Evolutionary conservation across 2,329 filamentous ascomycete species (phyloP).

Genomic region (Stagonosporopsis cucurbitacearum): DNA sequence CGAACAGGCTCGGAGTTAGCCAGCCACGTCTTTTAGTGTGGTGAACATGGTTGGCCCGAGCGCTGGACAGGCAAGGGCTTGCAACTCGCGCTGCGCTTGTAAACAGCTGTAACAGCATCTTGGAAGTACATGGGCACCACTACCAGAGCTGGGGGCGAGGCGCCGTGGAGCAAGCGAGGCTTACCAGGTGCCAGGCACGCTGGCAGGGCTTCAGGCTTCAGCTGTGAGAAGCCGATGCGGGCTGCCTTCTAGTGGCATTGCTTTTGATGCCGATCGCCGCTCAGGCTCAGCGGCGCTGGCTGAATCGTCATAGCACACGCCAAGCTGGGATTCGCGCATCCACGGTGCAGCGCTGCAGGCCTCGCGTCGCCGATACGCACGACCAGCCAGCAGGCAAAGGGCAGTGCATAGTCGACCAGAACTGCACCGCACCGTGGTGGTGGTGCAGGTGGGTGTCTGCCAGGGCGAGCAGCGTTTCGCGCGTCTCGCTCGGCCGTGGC

Average conservation of each 20-base stretch:
- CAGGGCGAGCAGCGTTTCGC: neutral
- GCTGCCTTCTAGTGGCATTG: slow-evolving; percentile 10
- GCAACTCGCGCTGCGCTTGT: neutral
- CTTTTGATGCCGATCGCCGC: slow-evolving; percentile 19
- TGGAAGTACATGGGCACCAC: too few relatives aligned
- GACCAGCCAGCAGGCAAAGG: neutral
- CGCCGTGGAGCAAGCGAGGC: neutral
- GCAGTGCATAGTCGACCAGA: neutral
- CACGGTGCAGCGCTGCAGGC: slow-evolving; percentile 1
- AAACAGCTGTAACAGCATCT: neutral
- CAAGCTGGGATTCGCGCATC: slow-evolving; percentile 10
- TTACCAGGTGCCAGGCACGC: neutral
- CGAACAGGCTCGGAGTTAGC: slow-evolving; percentile 3
- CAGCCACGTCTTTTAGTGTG: slow-evolving; percentile 10
- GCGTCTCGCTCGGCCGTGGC: neutral
- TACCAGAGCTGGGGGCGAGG: neutral
- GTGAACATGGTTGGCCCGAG: slow-evolving; percentile 1
- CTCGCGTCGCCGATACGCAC: neutral
- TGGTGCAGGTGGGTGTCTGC: too few relatives aligned
- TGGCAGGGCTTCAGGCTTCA: neutral
- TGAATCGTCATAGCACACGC: slow-evolving; percentile 17
- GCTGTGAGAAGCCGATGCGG: slow-evolving; percentile 5
- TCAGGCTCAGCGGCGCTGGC: slow-evolving; percentile 4
- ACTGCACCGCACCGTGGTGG: neutral
- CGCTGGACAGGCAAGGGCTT: slow-evolving; percentile 10